A percentile compares a stretch with the other conserved stretches of the same genome.
phyloP scores from a whole-genome alignment of 2,329 filamentous ascomycete genomes.

The Sclerotinia nivalis region DNA sequence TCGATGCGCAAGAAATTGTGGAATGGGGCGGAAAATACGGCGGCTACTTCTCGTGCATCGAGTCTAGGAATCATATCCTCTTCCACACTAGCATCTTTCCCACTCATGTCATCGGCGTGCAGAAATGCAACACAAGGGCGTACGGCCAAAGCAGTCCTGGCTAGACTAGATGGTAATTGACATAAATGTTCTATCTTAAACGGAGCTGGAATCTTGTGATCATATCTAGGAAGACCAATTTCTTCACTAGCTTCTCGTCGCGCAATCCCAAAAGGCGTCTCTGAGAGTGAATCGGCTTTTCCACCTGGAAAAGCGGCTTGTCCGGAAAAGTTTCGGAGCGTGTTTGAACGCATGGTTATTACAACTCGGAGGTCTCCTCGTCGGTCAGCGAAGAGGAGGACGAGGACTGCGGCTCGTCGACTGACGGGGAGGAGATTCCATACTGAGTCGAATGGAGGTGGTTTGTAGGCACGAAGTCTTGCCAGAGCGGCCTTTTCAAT shows the following conservation, averaged over 20 bases:
- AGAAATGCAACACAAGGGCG: constrained; percentile 78
- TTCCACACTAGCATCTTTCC: constrained; percentile 54
- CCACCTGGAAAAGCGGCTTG: constrained; percentile 87
- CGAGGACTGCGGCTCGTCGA: constrained; percentile 80
- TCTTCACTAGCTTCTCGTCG: constrained; percentile 90
- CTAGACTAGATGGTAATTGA: constrained; percentile 74
- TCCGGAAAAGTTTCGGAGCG: constrained; percentile 69
- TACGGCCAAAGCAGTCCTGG: constrained; percentile 71
- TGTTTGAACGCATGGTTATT: constrained; percentile 66
- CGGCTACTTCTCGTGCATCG: constrained; percentile 88
- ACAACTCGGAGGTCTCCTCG: constrained; percentile 75
- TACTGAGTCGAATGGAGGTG: constrained; percentile 58
- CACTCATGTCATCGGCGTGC: constrained; percentile 56
- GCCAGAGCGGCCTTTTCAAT: constrained; percentile 47
- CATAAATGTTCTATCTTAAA: constrained; percentile 89
- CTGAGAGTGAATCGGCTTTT: constrained; percentile 59
- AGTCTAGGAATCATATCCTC: constrained; percentile 75
- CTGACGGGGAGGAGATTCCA: constrained; percentile 63
- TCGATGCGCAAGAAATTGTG: constrained; percentile 71
- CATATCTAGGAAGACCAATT: constrained; percentile 79
- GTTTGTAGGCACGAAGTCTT: constrained; percentile 60
- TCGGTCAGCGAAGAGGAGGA: constrained; percentile 84
- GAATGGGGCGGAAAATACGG: constrained; percentile 89
- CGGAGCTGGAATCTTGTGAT: constrained; percentile 67
- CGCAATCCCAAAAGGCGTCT: constrained; percentile 75